phyloP scores from a whole-genome alignment of 768 basidiomycete genomes.

The Lanmaoa pseudosensibilis region DNA sequence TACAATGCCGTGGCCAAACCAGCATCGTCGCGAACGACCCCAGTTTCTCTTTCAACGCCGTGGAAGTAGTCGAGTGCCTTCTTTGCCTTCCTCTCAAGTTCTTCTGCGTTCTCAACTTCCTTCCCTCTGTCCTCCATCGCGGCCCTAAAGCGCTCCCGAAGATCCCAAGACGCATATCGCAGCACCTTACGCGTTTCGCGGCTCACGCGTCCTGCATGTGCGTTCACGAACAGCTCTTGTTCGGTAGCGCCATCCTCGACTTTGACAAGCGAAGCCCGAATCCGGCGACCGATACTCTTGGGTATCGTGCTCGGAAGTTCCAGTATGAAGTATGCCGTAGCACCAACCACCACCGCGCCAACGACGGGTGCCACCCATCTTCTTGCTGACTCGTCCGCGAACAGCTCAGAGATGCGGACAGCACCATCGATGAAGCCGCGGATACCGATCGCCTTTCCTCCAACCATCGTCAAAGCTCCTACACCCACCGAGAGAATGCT shows the following conservation, averaged over 20 bases:
- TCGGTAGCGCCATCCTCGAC: slow-evolving; percentile 46
- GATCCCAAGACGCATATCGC: slow-evolving; percentile 86
- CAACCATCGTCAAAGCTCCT: slow-evolving; percentile 87
- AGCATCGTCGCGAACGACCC: slow-evolving; percentile 34
- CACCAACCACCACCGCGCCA: slow-evolving; percentile 71
- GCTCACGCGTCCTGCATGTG: slow-evolving; percentile 67
- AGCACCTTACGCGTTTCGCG: slow-evolving; percentile 93
- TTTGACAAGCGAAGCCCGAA: slow-evolving; percentile 61
- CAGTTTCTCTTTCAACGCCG: slow-evolving; percentile 48
- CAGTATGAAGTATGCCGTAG: slow-evolving; percentile 76
- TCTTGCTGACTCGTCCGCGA: slow-evolving; percentile 76
- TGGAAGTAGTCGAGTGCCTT: slow-evolving; percentile 75
- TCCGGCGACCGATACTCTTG: slow-evolving; percentile 82
- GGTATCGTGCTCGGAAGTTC: slow-evolving; percentile 91
- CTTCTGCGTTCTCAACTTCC: slow-evolving; percentile 78
- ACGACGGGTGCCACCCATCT: slow-evolving; percentile 88
- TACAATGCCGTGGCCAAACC: slow-evolving; percentile 18
- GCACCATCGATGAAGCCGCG: slow-evolving; percentile 77
- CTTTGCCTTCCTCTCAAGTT: slow-evolving; percentile 64
- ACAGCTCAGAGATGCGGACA: slow-evolving; percentile 71
- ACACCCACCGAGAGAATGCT: slow-evolving; percentile 74
- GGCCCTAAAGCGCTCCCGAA: slow-evolving; percentile 74
- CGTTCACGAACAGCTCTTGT: slow-evolving; percentile 61
- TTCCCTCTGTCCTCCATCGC: slow-evolving; percentile 78
- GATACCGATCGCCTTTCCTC: slow-evolving; percentile 76